phyloP scores from a whole-genome alignment of 2,329 filamentous ascomycete species.

The Apiospora kogelbergensis region DNA sequence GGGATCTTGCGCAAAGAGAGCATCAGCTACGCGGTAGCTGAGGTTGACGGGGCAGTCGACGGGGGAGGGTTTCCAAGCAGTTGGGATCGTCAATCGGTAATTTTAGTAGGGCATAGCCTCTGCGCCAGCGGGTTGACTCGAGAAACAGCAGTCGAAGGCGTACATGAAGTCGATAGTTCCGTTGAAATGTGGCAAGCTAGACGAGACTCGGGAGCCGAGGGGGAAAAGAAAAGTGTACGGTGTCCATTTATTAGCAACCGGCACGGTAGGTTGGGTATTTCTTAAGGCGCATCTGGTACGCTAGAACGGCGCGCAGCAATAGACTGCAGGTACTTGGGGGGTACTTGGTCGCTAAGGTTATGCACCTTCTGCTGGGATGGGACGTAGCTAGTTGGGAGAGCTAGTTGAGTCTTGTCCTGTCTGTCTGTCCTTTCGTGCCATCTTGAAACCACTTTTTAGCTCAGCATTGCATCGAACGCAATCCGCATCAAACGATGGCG shows the following conservation, averaged over 20 bases:
- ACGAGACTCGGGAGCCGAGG: neutral
- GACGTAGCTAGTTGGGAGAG: neutral
- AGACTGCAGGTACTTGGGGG: neutral
- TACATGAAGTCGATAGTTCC: conserved; percentile 5
- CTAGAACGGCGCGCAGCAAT: neutral
- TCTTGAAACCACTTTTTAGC: neutral
- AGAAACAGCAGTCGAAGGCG: neutral
- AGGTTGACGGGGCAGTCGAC: neutral
- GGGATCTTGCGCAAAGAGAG: neutral
- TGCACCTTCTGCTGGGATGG: neutral
- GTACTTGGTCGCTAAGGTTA: neutral
- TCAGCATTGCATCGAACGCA: neutral
- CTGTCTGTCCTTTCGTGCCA: neutral
- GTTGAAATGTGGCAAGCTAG: conserved; percentile 1
- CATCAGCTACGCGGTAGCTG: neutral
- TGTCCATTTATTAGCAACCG: neutral
- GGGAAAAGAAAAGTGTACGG: conserved; percentile 1
- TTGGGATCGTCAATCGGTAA: neutral
- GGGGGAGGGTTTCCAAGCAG: neutral
- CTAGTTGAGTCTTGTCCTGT: neutral
- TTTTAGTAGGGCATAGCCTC: neutral
- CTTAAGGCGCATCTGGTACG: neutral
- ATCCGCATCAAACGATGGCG: neutral
- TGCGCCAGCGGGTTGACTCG: neutral
- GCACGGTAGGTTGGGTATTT: neutral